Evolutionary conservation across 768 basidiomycete genomes (phyloP), one percentile per base, ranked within the genome.

Genomic region (Piloderma croceum): DNA sequence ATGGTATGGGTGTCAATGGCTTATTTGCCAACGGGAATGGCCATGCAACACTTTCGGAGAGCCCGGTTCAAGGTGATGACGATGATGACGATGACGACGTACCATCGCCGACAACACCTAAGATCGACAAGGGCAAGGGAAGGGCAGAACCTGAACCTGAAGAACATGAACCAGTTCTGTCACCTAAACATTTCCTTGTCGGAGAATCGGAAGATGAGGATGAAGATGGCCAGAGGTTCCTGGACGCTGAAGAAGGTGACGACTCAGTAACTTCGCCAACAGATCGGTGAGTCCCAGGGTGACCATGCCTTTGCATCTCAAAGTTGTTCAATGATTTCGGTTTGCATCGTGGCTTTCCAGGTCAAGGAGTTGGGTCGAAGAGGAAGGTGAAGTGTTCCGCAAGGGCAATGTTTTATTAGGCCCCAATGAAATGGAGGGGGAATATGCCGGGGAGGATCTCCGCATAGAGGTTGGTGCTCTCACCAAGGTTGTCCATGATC

Each of bases 331-430:
- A n/a, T n/a, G n/a, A n/a, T n/a, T n/a, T n/a, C n/a, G n/a, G n/a
- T n/a, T n/a, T n/a, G n/a, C n/a, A n/a, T n/a, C n/a, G 27, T 29
- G 15, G 27, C 10, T 29, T 29, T 9, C 27, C 37, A 84, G 87
- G 35, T 86, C 84, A 19, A 70, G 79, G 48, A 79, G 72, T 38
- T 89, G 87, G 83, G 84, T 93, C 1, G 87, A 81, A 41, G 96
- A 98, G 58, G 96, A 99, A 58, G 91, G 91, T 0, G 94, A 98
- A 62, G 85, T 98, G 29, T 97, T 97, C 68, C 71, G 93, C 31
- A 93, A 94, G 55, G 91, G 92, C 0, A 79, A 74, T 7, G 83
- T 82, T 3, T 67, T 97, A 15, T 68, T 90, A 7, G 81, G 82
- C 1, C 79, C 79, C 6, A 88, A 85, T 50, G 90, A 93, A 60